Evolutionary conservation across 2,329 filamentous ascomycete genomes (phyloP), one percentile per base, ranked within the genome.

Genomic region (Fusarium sp.): DNA sequence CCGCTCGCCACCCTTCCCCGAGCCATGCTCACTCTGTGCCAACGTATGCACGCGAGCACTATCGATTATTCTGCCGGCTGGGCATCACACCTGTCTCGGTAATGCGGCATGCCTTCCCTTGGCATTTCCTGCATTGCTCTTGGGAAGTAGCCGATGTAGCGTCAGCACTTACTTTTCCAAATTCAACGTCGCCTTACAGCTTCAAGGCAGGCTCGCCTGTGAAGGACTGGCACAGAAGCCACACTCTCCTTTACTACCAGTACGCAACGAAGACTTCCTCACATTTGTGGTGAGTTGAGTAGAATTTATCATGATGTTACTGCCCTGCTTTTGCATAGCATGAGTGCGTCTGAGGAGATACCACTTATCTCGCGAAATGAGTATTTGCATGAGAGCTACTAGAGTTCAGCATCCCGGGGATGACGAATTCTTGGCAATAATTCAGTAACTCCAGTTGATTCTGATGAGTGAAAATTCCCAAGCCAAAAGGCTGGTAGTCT

Each of bases 21-120:
- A 58, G 63, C 58, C 66, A 58, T 55, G 71, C 50, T 72, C 69
- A 70, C 58, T 61, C 62, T 51, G 46, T 46, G 25, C 67, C 65
- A 58, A 42, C 54, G 43, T 49, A 58, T 68, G 72, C 65, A 70
- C 25, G 41, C 50, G 43, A 67, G 49, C 66, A 56, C 48, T 28
- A 62, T 28, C 62, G 48, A 51, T 60, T 53, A 46, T 56, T 70
- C 46, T 62, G 34, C 53, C 41, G 58, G 42, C 67, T 73, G 65
- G 72, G 72, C 64, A 66, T 30, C 45, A 69, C 70, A 74, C 72
- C 67, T 70, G 60, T 60, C 52, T 73, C 72, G 72, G 72, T 58
- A 67, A 50, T 31, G 52, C 72, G 72, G 72, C 72, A 74, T 37
- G 7, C 13, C 37, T 12, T 13, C 11, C 11, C 16, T 31, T 50